Conservation (phyloP, 2,329 filamentous ascomycete species). For the Lachnellula suecica region DNA sequence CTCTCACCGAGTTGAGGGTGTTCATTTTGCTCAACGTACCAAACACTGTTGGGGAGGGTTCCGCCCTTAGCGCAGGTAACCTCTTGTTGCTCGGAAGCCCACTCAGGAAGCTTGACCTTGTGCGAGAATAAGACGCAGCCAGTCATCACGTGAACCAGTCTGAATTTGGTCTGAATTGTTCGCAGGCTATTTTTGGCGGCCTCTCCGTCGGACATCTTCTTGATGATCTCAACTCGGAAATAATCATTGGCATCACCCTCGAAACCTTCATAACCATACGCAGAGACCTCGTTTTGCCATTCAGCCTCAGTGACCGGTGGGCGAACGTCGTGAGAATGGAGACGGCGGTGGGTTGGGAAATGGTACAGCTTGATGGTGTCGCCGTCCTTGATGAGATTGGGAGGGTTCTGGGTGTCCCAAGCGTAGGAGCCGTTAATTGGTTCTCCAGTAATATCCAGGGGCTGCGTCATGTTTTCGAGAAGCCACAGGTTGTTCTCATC, state of each 20-base stretch:
- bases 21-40: conserved; percentile 91
- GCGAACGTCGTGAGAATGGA: conserved; percentile 95
- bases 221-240: conserved; percentile 93
- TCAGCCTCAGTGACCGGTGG: conserved; percentile 83
- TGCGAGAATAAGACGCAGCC: conserved; percentile 96
- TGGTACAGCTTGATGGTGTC: conserved; percentile 83
- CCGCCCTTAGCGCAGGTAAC: conserved; percentile 94
- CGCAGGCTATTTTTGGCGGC: conserved; percentile 81
- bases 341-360: conserved; percentile 75
- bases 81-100: conserved; percentile 97
- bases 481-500: conserved; percentile 97
- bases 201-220: conserved; percentile 77
- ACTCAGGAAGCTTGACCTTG: conserved; percentile 97
- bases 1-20: conserved; percentile 74
- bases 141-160: conserved; percentile 93
- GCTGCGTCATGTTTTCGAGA: conserved; percentile 94
- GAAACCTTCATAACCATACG: conserved; percentile 96
- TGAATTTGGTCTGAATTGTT: conserved; percentile 96
- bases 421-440: conserved; percentile 77
- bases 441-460: conserved; percentile 71
- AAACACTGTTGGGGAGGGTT: conserved; percentile 92
- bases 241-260: conserved; percentile 94
- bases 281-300: conserved; percentile 95
- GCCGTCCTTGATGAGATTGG: conserved; percentile 73
- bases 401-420: conserved; percentile 74